These are phyloP conservation scores for Diversispora eburnea DNA, from an alignment of 192 early-diverging fungal species.

Conservation along the genomic window DNA sequence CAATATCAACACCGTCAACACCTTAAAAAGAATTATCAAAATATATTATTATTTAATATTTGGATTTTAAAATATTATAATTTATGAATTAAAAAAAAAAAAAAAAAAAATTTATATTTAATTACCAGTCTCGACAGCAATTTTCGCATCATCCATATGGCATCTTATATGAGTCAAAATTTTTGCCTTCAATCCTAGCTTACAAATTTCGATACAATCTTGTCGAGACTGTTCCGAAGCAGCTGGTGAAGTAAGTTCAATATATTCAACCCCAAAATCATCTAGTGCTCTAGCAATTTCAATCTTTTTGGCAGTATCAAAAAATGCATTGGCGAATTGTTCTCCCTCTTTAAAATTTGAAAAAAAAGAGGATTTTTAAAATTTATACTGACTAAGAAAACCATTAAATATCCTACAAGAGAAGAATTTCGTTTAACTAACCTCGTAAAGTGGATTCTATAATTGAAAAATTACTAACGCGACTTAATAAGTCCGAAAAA, in stretches of 20 bases:
- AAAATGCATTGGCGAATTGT: conserved; percentile 99
- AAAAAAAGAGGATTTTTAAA: conserved; percentile 16
- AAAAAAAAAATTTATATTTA: neutral
- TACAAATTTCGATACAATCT: conserved; percentile 89
- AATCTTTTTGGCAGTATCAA: conserved; percentile 95
- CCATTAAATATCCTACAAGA: neutral
- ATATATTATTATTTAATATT: neutral
- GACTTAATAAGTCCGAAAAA: conserved; percentile 67
- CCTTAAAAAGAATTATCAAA: conserved; percentile 30
- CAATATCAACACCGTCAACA: conserved; percentile 95
- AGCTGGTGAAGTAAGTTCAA: conserved; percentile 94
- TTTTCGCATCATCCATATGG: conserved; percentile 97
- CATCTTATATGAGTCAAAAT: conserved; percentile 94
- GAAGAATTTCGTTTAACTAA: conserved; percentile 37
- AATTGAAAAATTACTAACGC: conserved; percentile 89
- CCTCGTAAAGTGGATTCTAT: conserved; percentile 94
- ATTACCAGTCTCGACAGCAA: conserved; percentile 86
- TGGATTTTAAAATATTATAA: neutral
- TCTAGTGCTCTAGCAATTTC: conserved; percentile 98
- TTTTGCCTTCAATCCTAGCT: conserved; percentile 95
- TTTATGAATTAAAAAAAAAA: neutral
- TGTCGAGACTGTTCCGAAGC: conserved; percentile 93
- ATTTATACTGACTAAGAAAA: neutral
- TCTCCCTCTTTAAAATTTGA: conserved; percentile 76
- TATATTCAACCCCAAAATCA: conserved; percentile 97